Evolutionary conservation across 768 basidiomycete species (phyloP), one percentile per base, ranked within the genome.

Genomic region (Podaxis carcinomalis): DNA sequence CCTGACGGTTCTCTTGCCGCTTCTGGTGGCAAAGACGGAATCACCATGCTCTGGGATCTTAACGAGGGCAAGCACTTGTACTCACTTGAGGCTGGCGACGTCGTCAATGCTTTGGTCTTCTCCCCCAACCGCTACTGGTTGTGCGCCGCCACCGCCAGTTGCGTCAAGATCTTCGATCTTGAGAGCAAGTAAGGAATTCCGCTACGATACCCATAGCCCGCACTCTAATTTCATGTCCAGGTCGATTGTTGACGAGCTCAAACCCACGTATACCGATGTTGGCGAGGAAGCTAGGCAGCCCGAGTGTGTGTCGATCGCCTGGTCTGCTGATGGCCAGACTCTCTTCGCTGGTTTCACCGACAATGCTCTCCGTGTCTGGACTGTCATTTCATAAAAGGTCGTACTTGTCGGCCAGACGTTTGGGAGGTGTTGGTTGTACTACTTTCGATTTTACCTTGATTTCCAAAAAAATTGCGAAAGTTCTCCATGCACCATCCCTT

Each of bases 51-150:
- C 65, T 99, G 97, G 97, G 97, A 99, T 75, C 81, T 99, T 70
- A 98, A 98, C 80, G 97, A 98, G 83, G 95, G 95, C 83, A 98
- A 98, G 82, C 97, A 98, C 84, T 88, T 99, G 71, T 99, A 99
- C 85, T 98, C 95, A 57, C 90, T 99, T 62, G 97, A 99, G 77
- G 97, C 97, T 51, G 95, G 95, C 63, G 93, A 99, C 74, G 81
- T 95, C 68, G 95, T 99, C 85, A 98, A 99, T 74, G 95, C 97
- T 63, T 91, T 99, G 67, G 97, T 98, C 74, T 99, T 99, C 86
- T 95, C 93, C 14, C 97, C 97, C 63, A 99, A 99, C 85, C 90
- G 96, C 62, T 99, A 99, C 90, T 99, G 97, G 97, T 82, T 99
- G 66, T 99, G 97, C 74, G 97, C 97, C 68, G 97, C 97, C 65